Percentiles rank a stretch among this genome's conserved stretches.
These are phyloP conservation scores for Chalara sp. DNA, from an alignment of 2,329 filamentous ascomycete genomes.

Conservation along the genomic window DNA sequence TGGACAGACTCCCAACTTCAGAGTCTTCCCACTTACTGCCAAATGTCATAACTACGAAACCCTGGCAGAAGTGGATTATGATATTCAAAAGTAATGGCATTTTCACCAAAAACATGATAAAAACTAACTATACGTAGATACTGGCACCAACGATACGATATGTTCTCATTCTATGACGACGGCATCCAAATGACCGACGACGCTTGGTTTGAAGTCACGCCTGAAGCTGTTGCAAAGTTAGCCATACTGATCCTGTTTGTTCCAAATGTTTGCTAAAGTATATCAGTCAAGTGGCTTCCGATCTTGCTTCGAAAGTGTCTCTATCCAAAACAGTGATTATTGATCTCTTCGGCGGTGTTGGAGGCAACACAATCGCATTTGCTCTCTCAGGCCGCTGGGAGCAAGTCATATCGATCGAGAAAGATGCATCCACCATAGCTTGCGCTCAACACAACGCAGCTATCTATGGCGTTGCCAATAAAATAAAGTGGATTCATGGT, in stretches of 20 bases:
- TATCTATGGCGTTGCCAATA: conserved; percentile 71
- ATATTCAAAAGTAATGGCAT: conserved; percentile 69
- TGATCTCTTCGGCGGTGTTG: conserved; percentile 85
- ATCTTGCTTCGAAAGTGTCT: conserved; percentile 47
- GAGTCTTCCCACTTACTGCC: conserved; percentile 42
- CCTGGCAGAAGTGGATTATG: conserved; percentile 66
- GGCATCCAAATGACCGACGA: conserved; percentile 88
- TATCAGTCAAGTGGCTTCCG: conserved; percentile 63
- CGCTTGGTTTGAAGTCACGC: conserved; percentile 95
- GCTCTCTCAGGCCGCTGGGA: conserved; percentile 74
- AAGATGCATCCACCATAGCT: conserved; percentile 68
- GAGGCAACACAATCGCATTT: conserved; percentile 94
- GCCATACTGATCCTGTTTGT: conserved; percentile 19
- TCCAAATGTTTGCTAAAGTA: neutral
- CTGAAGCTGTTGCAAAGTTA: conserved; percentile 82
- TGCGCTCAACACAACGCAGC: conserved; percentile 91
- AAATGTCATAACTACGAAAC: conserved; percentile 70
- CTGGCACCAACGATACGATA: conserved; percentile 79
- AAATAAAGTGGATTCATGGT: conserved; percentile 79
- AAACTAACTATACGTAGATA: conserved; percentile 51
- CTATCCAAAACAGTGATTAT: conserved; percentile 45
- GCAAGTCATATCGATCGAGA: conserved; percentile 83
- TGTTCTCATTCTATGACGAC: conserved; percentile 82
- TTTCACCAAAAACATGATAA: neutral
- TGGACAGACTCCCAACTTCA: too few relatives aligned